Percentiles rank a stretch among this genome's conserved stretches.
These are phyloP conservation scores for Rhododendron griersonianum DNA, from an alignment of 148 eudicot species.

Conservation along the genomic window DNA sequence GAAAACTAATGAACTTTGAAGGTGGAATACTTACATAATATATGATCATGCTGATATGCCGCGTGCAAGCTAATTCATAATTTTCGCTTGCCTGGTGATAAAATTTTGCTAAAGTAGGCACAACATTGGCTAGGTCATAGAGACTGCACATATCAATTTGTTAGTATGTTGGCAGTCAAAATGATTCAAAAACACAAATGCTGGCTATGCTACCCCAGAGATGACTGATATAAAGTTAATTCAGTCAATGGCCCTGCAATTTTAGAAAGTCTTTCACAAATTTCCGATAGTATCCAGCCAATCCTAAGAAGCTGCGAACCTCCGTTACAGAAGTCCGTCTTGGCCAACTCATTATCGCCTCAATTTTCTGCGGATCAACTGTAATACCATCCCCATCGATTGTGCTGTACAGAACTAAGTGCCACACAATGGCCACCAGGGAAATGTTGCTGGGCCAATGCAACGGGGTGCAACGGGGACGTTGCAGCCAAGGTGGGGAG, in stretches of 20 bases:
- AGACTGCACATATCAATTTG: conserved; percentile 50
- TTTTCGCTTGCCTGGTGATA: conserved; percentile 98
- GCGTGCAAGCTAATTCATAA: conserved; percentile 91
- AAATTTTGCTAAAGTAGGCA: conserved; percentile 84
- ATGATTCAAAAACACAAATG: not conserved
- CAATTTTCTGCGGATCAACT: too few species aligned
- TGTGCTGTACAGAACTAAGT: too few species aligned
- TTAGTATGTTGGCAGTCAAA: conserved; percentile 6
- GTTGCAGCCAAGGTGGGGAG: too few species aligned
- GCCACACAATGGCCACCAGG: too few species aligned
- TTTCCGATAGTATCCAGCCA: not conserved
- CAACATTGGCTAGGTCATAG: conserved; percentile 93
- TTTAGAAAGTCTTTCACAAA: not conserved
- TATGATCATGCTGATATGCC: conserved; percentile 80
- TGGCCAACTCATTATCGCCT: not conserved
- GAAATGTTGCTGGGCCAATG: too few species aligned
- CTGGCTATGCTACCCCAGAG: not conserved
- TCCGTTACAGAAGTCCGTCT: not conserved
- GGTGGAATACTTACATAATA: conserved; percentile 56
- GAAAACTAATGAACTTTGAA: not conserved
- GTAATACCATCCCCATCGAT: too few species aligned
- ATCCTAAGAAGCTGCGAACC: not conserved
- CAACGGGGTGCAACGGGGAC: too few species aligned
- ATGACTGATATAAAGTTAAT: not conserved
- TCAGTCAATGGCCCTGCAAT: not conserved